These are phyloP conservation scores for Mycena amicta DNA, from an alignment of 768 basidiomycete genomes.

Conservation along the genomic window DNA sequence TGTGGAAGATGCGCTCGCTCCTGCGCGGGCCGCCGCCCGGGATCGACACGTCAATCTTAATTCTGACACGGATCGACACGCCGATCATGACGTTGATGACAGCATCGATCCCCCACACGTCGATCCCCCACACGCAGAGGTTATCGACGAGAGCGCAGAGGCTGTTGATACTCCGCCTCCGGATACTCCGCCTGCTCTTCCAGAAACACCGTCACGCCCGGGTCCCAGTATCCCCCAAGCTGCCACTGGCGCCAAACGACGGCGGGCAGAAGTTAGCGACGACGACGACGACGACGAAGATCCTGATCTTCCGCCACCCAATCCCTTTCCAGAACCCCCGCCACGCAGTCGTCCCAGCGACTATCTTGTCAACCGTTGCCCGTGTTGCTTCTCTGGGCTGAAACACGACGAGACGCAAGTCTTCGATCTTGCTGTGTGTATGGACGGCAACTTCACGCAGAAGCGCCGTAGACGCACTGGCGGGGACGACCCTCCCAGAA, in stretches of 20 bases:
- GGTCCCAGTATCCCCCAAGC: no score
- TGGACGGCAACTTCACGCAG: background rate
- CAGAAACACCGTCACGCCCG: no score
- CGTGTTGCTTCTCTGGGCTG: background rate
- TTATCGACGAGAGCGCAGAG: no score
- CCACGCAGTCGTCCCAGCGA: background rate
- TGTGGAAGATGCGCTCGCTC: background rate
- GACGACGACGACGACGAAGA: background rate
- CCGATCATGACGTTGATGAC: no score
- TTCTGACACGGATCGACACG: no score
- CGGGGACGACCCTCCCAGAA: constrained; percentile 15
- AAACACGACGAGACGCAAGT: background rate
- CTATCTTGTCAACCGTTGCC: background rate
- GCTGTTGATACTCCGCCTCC: no score
- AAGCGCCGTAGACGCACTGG: background rate
- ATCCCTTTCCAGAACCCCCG: background rate
- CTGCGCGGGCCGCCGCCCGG: no score
- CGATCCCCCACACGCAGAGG: no score
- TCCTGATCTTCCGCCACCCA: background rate
- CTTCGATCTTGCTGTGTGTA: background rate
- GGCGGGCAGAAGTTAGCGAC: background rate
- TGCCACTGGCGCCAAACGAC: no score
- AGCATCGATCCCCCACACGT: no score
- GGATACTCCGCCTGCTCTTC: no score
- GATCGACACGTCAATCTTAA: no score